Evolutionary conservation across 2,329 filamentous ascomycete genomes (phyloP), one percentile per base, ranked within the genome.

Genomic region (Clonostachys solani): DNA sequence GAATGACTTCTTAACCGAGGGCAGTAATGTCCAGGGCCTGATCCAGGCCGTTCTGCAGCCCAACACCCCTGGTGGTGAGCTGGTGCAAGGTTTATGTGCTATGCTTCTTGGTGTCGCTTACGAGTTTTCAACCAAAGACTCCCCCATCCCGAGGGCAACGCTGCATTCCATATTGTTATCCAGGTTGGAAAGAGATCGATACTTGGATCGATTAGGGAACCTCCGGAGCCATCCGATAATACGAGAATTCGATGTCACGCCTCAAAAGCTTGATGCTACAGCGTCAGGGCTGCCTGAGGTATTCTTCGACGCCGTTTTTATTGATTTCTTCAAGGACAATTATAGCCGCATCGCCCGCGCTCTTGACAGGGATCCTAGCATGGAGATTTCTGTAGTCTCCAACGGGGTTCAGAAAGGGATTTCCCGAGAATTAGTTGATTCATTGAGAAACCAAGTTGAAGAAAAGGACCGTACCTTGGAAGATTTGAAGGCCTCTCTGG

Each of bases 51-150:
- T 89, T 38, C 60, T 76, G 17, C 84, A 84, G 52, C 80, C 84
- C 50, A 51, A 54, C 18, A 69, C 77, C 54, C 67, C 77, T 29
- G 81, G 81, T 12, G 84, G 83, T 49, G 73, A 80, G 17, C 72
- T 95, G 33, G 76, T 92, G 13, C 87, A 89, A 54, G 94, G 94
- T 3, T 75, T 99, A 12, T 90, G 87, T 61, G 87, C 91, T 15
- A 83, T 91, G 61, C 71, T 99, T 1, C 75, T 97, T 2, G 94
- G 92, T 10, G 85, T 95, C 17, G 78, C 94, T 5, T 99, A 97
- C 62, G 94, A 99, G 60, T 99, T 97, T 60, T 97, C 92, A 10
- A 96, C 92, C 1, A 96, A 95, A 62, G 94, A 99, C 66, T 97
- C 92, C 0, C 90, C 94, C 0, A 86, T 99, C 45, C 81, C 92